Evolutionary conservation across 306 rosid genomes (phyloP).

Genomic region (Vachellia pachyceras): DNA sequence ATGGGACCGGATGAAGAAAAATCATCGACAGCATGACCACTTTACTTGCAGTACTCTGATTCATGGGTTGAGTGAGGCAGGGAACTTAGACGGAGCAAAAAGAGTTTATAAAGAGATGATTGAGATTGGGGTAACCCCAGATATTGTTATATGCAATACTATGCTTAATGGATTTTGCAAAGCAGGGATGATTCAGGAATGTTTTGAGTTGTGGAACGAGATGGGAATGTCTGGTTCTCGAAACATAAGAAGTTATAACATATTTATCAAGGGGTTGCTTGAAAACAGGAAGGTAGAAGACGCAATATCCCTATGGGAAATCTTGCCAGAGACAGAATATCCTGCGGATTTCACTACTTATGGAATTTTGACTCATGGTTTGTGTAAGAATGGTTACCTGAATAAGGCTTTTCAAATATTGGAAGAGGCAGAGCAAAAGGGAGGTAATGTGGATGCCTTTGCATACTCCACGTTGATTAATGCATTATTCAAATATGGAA

Average conservation of each 20-base stretch:
- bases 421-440: conserved; percentile 57
- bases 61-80: conserved; percentile 71
- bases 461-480: conserved; percentile 73
- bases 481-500: conserved; percentile 69
- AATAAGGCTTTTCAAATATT: conserved; percentile 69
- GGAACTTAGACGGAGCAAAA: conserved; percentile 68
- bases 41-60: conserved; percentile 77
- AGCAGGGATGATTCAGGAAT: conserved; percentile 55
- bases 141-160: conserved; percentile 67
- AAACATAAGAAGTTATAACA: conserved; percentile 72
- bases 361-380: conserved; percentile 75
- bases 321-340: conserved; percentile 49
- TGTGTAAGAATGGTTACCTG: conserved; percentile 74
- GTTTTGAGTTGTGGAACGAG: conserved; percentile 54
- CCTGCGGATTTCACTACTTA: conserved; percentile 62
- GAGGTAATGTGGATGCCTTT: conserved; percentile 61
- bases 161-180: conserved; percentile 71
- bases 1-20: conserved; percentile 86
- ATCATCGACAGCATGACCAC: conserved; percentile 57
- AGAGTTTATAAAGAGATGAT: conserved; percentile 65
- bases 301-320: conserved; percentile 60
- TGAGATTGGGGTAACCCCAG: conserved; percentile 61
- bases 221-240: conserved; percentile 63
- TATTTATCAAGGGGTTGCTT: conserved; percentile 73
- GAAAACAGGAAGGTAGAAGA: conserved; percentile 58